A percentile compares a stretch with the other conserved stretches of the same genome.
phyloP scores from a whole-genome alignment of 306 rosid genomes.

The Dicorynia guianensis region DNA sequence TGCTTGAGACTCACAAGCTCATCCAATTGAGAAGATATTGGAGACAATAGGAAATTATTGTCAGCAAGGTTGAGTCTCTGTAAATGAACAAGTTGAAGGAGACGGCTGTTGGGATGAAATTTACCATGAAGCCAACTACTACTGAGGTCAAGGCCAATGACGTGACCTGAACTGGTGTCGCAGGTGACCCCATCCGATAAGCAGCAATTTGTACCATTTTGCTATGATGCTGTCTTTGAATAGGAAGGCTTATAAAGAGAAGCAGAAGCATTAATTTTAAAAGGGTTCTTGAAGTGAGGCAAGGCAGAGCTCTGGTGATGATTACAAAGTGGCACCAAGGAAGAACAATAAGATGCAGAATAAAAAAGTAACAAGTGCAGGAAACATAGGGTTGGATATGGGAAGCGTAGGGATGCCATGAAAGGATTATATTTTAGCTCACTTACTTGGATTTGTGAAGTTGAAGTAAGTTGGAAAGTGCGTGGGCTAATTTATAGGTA shows the following conservation, averaged over 20 bases:
- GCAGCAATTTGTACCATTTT: too few relatives aligned
- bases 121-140: neutral
- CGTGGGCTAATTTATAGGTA: too few relatives aligned
- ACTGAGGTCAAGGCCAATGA: too few relatives aligned
- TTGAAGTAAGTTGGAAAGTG: too few relatives aligned
- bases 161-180: too few relatives aligned
- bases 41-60: neutral
- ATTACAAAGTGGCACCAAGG: conserved; percentile 8
- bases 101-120: neutral
- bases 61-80: conserved; percentile 12
- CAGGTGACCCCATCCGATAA: too few relatives aligned
- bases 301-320: conserved; percentile 19
- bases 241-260: too few relatives aligned
- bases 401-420: too few relatives aligned
- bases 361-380: neutral
- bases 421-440: too few relatives aligned
- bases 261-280: neutral
- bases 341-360: neutral
- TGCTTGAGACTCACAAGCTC: conserved; percentile 4
- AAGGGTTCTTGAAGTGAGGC: conserved; percentile 20
- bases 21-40: conserved; percentile 9
- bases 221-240: too few relatives aligned
- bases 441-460: too few relatives aligned
- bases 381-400: neutral
- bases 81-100: conserved; percentile 15